Conservation (phyloP, 2,329 filamentous ascomycete species). For the Fusarium mundagurra region DNA sequence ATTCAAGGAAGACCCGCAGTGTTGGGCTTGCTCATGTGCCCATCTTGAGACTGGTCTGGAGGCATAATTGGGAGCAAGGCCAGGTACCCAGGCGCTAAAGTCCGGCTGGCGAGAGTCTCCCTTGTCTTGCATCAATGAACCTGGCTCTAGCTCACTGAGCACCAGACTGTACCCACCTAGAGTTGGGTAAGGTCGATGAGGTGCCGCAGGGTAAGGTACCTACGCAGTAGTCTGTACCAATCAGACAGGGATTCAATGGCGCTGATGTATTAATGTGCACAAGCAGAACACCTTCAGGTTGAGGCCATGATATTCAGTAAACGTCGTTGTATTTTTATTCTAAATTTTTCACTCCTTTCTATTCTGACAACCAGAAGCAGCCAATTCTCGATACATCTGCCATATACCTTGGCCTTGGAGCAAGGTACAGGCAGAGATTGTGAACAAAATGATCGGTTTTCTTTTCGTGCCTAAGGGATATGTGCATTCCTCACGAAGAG, state of each 20-base stretch:
- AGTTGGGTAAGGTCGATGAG: neutral
- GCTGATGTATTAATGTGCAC: neutral
- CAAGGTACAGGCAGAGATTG: neutral
- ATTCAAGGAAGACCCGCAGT: slow-evolving; percentile 48
- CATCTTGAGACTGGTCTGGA: slow-evolving; percentile 52
- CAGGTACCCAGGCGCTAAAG: slow-evolving; percentile 23
- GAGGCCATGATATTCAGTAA: neutral
- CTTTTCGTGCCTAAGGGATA: neutral
- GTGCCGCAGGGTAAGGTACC: slow-evolving; percentile 13
- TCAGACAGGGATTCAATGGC: slow-evolving; percentile 2
- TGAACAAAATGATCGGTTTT: neutral
- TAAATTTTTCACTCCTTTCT: neutral
- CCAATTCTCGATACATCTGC: neutral
- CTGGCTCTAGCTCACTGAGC: neutral
- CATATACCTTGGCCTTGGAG: neutral
- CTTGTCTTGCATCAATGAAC: slow-evolving; percentile 4
- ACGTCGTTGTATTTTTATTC: neutral
- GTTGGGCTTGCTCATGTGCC: slow-evolving; percentile 60
- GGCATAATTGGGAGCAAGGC: slow-evolving; percentile 8
- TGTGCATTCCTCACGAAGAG: neutral
- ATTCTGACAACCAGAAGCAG: neutral
- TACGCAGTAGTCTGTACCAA: neutral
- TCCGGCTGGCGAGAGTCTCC: slow-evolving; percentile 21
- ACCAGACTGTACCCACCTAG: neutral
- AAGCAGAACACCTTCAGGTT: neutral